Evolutionary conservation across 2,329 filamentous ascomycete genomes (phyloP), one percentile per base, ranked within the genome.

Genomic region (Sporothrix dimorphospora): DNA sequence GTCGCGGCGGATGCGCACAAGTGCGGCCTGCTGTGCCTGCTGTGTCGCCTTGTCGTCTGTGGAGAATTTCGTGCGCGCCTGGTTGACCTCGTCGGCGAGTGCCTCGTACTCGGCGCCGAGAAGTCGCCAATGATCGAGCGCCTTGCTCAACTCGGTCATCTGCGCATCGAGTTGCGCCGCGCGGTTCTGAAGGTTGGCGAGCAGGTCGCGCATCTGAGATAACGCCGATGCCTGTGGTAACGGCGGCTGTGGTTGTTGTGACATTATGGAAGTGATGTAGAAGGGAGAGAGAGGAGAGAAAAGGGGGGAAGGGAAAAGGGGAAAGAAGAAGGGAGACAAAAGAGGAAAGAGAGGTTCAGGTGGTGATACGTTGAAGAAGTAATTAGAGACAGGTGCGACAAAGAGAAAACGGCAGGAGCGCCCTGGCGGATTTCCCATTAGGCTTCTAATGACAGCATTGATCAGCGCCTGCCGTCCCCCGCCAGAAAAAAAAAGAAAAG

Each of bases 51-150:
- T 19, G 21, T 63, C 55, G 40, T 82, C 55, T 84, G 79, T 47
- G 85, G 80, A 34, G 91, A 79, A 4, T 27, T 45, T 51, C 5
- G 7, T 16, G 19, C 45, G 27, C 21, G 70, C 70, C 40, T 55
- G 45, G 51, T 47, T 38, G 40, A 98, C 87, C 77, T 97, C 93
- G 79, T 97, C 93, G 79, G 92, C 94, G 74, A 98, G 86, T 30
- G 91, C 89, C 79, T 97, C 93, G 81, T 98, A 98, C 80, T 98
- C 95, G 65, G 92, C 89, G 79, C 97, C 94, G 88, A 93, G 97
- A 71, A 90, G 91, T 75, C 93, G 92, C 95, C 95, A 99, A 82
- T 97, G 91, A 74, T 90, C 89, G 70, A 98, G 86, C 7, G 92
- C 90, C 77, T 91, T 89, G 71, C 89, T 89, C 24, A 98, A 87